Percentiles rank a stretch among this genome's conserved stretches.
These are phyloP conservation scores for Talaromyces sp. DNA, from an alignment of 2,329 filamentous ascomycete species.

Conservation along the genomic window DNA sequence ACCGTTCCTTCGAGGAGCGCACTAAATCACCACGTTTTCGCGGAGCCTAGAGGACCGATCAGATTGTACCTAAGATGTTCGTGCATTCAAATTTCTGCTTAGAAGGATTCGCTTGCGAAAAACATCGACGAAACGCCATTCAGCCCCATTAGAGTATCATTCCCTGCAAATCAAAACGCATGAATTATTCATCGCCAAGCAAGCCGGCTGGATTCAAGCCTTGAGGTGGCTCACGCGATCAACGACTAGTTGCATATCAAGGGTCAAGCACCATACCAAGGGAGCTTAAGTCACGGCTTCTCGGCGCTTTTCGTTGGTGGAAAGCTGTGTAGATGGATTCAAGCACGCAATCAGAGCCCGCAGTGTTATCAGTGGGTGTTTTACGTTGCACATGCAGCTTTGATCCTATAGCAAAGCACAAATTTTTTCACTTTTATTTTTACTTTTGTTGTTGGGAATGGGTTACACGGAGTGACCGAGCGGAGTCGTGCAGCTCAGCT, in stretches of 20 bases:
- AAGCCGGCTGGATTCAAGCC: background rate
- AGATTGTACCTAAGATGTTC: background rate
- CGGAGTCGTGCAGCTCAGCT: background rate
- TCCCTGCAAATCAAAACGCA: background rate
- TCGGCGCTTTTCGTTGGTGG: background rate
- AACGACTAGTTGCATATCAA: background rate
- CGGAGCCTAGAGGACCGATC: background rate
- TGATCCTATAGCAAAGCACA: background rate
- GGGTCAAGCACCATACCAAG: background rate
- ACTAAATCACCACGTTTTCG: background rate
- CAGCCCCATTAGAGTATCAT: background rate
- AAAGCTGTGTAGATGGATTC: background rate
- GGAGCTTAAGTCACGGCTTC: background rate
- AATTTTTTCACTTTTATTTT: background rate
- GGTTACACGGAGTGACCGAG: background rate
- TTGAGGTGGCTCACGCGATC: conserved; percentile 8
- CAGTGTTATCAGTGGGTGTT: conserved; percentile 14
- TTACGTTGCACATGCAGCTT: conserved; percentile 1
- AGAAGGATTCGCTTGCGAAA: background rate
- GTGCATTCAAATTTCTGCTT: background rate
- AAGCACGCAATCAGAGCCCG: conserved; percentile 19
- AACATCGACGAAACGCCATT: conserved; percentile 2
- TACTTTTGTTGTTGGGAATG: background rate
- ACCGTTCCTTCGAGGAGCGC: background rate
- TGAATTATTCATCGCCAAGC: background rate